A percentile compares a stretch with the other conserved stretches of the same genome.
Evolutionary conservation across 2,329 filamentous ascomycete genomes (phyloP).

Genomic region (Cordyceps tenuipes): DNA sequence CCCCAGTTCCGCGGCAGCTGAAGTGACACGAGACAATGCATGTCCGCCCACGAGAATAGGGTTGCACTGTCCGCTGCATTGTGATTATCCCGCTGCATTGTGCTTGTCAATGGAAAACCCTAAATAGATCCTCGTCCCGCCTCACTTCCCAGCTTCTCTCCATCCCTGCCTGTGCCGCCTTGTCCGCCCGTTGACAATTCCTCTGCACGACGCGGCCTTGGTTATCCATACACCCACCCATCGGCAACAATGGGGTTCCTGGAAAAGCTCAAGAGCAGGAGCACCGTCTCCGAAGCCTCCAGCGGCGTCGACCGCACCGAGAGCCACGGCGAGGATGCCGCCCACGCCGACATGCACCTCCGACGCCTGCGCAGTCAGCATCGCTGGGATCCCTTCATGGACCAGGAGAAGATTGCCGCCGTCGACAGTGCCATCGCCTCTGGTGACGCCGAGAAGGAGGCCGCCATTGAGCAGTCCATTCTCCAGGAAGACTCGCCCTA

Average conservation of each 20-base stretch:
- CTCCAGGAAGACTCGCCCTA: conserved; percentile 47
- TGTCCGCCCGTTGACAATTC: not conserved
- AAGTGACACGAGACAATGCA: too few relatives aligned
- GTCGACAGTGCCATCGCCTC: conserved; percentile 35
- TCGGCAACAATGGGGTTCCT: conserved; percentile 1
- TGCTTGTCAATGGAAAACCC: too few relatives aligned
- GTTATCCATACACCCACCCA: not conserved
- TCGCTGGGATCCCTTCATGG: conserved; percentile 46
- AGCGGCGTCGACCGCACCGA: not conserved
- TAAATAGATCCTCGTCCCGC: too few relatives aligned
- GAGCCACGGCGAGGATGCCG: not conserved
- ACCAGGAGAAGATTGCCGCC: conserved; percentile 40
- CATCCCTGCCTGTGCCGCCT: not conserved
- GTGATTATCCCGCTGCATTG: too few relatives aligned
- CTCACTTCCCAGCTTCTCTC: too few relatives aligned
- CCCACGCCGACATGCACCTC: conserved; percentile 2
- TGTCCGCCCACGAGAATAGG: too few relatives aligned
- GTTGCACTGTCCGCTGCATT: too few relatives aligned
- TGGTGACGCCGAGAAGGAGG: conserved; percentile 32
- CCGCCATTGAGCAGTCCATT: conserved; percentile 33
- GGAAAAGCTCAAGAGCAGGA: not conserved
- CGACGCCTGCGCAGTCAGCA: conserved; percentile 22
- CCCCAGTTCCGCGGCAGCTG: too few relatives aligned
- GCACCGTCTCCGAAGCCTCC: not conserved
- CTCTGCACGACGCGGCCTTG: not conserved